These are phyloP conservation scores for Paramecium primaurelia DNA, from an alignment of 73 alveolate genomes.

Conservation along the genomic window DNA sequence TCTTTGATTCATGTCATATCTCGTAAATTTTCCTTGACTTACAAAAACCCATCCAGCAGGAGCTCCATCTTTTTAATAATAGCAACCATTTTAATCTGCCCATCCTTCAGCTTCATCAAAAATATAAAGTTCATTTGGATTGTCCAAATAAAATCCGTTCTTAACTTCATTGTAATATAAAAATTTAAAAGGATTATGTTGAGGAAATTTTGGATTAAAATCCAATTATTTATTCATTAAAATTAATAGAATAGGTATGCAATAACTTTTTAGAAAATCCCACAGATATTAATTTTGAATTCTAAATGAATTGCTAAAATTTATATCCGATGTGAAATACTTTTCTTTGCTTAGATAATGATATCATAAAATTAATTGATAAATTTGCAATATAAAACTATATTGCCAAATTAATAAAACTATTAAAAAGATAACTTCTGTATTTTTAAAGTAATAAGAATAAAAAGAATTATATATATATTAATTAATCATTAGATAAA, in stretches of 20 bases:
- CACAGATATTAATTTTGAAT: neutral
- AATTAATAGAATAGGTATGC: neutral
- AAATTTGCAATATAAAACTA: too few relatives aligned
- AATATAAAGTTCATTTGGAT: neutral
- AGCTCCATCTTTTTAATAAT: neutral
- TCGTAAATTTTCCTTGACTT: neutral
- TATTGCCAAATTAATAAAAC: too few relatives aligned
- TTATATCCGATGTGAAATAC: neutral
- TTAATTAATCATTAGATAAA: too few relatives aligned
- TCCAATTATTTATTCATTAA: neutral
- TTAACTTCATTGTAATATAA: neutral
- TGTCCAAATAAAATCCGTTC: neutral
- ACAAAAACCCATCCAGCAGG: conserved; percentile 45
- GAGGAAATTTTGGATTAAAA: neutral
- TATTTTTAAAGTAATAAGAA: too few relatives aligned
- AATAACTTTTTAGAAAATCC: neutral
- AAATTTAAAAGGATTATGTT: neutral
- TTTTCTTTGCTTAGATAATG: neutral
- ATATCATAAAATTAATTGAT: neutral
- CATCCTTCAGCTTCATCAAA: neutral
- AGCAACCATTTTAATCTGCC: conserved; percentile 25
- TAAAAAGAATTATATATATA: too few relatives aligned
- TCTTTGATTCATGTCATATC: neutral
- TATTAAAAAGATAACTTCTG: neutral
- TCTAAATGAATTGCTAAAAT: neutral